phyloP scores from a whole-genome alignment of 2,329 filamentous ascomycete species.

The Cladophialophora psammophila region DNA sequence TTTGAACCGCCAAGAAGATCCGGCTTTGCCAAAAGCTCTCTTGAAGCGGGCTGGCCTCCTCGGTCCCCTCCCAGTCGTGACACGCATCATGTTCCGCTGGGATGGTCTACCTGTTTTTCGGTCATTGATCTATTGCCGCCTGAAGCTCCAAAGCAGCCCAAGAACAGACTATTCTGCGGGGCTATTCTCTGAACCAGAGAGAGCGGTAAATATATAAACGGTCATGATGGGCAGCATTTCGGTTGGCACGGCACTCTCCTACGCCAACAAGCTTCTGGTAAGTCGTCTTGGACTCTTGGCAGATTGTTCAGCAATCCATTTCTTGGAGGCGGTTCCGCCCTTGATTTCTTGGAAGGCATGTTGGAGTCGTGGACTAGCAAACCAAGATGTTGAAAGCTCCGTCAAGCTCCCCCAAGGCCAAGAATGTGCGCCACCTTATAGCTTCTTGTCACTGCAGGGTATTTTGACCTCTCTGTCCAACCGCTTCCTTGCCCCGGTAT shows the following conservation, averaged over 20 bases:
- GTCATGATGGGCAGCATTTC: background rate
- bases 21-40: background rate
- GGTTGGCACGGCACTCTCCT: conserved; percentile 12
- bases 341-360: conserved; percentile 3
- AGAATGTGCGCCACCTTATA: conserved; percentile 18
- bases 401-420: conserved; percentile 9
- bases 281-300: conserved; percentile 14
- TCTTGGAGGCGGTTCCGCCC: conserved; percentile 11
- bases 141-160: background rate
- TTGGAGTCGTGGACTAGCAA: background rate
- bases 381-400: background rate
- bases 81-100: background rate
- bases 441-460: conserved; percentile 11
- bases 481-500: conserved; percentile 5
- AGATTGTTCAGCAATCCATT: conserved; percentile 5
- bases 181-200: background rate
- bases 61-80: background rate
- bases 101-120: background rate
- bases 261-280: conserved; percentile 6
- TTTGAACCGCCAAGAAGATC: background rate
- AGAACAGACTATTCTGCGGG: conserved; percentile 2
- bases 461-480: background rate
- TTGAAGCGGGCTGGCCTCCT: background rate
- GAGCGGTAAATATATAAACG: background rate
- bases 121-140: conserved; percentile 8